Conservation (phyloP, 495 filamentous ascomycete genomes). For the Talaromyces liani region DNA sequence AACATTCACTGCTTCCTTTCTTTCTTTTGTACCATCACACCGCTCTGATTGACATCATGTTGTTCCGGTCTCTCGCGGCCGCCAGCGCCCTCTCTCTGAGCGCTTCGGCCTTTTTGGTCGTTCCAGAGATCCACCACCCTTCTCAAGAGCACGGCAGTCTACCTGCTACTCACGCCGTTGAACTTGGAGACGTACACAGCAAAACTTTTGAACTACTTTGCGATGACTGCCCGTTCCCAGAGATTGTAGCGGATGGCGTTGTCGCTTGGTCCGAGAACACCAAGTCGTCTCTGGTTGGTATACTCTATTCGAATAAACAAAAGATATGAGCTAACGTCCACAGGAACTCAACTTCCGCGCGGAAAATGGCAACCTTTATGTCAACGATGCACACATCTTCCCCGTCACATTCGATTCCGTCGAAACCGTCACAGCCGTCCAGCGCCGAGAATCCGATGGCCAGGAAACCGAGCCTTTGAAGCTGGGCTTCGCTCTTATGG, state of each 20-base stretch:
- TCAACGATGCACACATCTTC: slow-evolving; percentile 45
- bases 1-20: not conserved
- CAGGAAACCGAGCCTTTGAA: slow-evolving; percentile 27
- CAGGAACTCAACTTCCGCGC: slow-evolving; percentile 37
- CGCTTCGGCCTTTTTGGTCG: slow-evolving; percentile 41
- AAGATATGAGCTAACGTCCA: not conserved
- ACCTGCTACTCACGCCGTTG: slow-evolving; percentile 23
- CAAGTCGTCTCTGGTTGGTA: slow-evolving; percentile 30
- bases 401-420: slow-evolving; percentile 29
- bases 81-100: slow-evolving; percentile 34
- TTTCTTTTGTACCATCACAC: not conserved
- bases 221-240: slow-evolving; percentile 39
- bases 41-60: slow-evolving; percentile 23
- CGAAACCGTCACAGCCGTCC: slow-evolving; percentile 23
- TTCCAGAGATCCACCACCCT: slow-evolving; percentile 31
- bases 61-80: slow-evolving; percentile 33
- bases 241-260: slow-evolving; percentile 21
- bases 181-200: slow-evolving; percentile 22
- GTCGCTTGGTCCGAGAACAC: slow-evolving; percentile 31
- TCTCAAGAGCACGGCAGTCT: slow-evolving; percentile 17
- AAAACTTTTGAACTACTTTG: slow-evolving; percentile 34
- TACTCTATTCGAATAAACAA: not conserved
- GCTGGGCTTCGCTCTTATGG: slow-evolving; percentile 37
- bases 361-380: slow-evolving; percentile 32
- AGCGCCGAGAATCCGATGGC: slow-evolving; percentile 27